Evolutionary conservation across 306 rosid genomes (phyloP).

Genomic region (Citrullus amarus): DNA sequence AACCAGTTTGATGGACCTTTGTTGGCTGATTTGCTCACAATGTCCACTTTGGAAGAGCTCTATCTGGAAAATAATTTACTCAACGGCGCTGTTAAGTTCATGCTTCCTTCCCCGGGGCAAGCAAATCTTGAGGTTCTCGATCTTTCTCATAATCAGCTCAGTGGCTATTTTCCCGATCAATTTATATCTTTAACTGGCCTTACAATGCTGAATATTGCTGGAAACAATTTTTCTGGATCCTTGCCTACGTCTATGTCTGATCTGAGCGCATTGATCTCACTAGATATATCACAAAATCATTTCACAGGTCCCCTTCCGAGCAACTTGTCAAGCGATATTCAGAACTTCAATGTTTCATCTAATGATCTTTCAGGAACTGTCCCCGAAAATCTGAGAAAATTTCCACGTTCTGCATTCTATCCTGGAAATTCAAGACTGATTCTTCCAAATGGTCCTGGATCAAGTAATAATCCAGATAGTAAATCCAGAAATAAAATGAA

Average conservation of each 20-base stretch:
- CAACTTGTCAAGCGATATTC: slow-evolving; percentile 46
- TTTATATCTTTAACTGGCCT: slow-evolving; percentile 52
- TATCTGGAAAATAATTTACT: slow-evolving; percentile 62
- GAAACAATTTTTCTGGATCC: slow-evolving; percentile 83
- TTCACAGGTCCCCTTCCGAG: slow-evolving; percentile 80
- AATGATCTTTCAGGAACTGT: slow-evolving; percentile 82
- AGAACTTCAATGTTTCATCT: slow-evolving; percentile 61
- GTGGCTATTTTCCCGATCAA: slow-evolving; percentile 76
- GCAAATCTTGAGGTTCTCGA: slow-evolving; percentile 67
- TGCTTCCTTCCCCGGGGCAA: slow-evolving; percentile 35
- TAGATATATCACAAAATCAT: slow-evolving; percentile 72
- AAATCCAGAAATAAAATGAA: slow-evolving; percentile 44
- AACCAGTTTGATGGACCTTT: slow-evolving; percentile 62
- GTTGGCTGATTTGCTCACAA: slow-evolving; percentile 37
- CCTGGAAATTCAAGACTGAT: slow-evolving; percentile 64
- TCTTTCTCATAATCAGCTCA: slow-evolving; percentile 68
- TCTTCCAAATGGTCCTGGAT: slow-evolving; percentile 49
- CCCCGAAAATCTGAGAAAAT: slow-evolving; percentile 66
- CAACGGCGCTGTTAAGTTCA: slow-evolving; percentile 45
- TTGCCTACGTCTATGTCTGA: slow-evolving; percentile 68
- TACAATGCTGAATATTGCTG: slow-evolving; percentile 59
- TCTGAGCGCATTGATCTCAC: slow-evolving; percentile 38
- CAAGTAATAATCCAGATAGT: slow-evolving; percentile 21
- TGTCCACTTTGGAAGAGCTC: slow-evolving; percentile 78
- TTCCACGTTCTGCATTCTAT: slow-evolving; percentile 68